A percentile compares a stretch with the other conserved stretches of the same genome.
Evolutionary conservation across 23 red algal species (phyloP).

Genomic region (Rhodosorus marinus): DNA sequence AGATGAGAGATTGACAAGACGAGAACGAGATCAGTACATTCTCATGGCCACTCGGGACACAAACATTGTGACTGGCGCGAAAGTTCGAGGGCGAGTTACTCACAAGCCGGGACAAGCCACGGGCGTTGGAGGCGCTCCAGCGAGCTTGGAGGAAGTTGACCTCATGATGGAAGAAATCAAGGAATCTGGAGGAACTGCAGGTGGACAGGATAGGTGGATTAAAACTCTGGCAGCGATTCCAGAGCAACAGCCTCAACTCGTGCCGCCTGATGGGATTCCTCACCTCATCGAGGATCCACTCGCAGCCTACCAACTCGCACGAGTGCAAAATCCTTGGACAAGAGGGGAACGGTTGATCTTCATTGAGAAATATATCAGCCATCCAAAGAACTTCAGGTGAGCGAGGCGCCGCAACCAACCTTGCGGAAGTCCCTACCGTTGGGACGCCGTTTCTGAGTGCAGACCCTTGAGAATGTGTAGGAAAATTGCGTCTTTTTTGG

Average conservation of each 20-base stretch:
- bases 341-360: slow-evolving; percentile 12
- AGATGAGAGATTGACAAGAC: background rate
- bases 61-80: background rate
- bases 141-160: background rate
- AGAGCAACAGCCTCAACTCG: background rate
- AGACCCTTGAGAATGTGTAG: background rate
- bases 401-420: no score
- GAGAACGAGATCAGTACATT: background rate
- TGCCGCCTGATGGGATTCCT: background rate
- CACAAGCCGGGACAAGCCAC: background rate
- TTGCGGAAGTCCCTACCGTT: no score
- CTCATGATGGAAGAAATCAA: background rate
- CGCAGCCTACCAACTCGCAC: background rate
- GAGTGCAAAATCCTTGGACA: slow-evolving; percentile 24
- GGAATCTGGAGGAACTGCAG: background rate
- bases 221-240: background rate
- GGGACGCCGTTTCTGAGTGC: background rate
- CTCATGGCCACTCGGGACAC: background rate
- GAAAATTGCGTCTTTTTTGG: slow-evolving; percentile 20
- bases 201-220: background rate
- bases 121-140: background rate
- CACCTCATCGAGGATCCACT: slow-evolving; percentile 12
- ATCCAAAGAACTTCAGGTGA: slow-evolving; percentile 21
- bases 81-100: background rate
- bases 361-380: slow-evolving; percentile 12